Conservation (phyloP, 176 grass and related monocot genomes). For the Paspalum notatum region DNA sequence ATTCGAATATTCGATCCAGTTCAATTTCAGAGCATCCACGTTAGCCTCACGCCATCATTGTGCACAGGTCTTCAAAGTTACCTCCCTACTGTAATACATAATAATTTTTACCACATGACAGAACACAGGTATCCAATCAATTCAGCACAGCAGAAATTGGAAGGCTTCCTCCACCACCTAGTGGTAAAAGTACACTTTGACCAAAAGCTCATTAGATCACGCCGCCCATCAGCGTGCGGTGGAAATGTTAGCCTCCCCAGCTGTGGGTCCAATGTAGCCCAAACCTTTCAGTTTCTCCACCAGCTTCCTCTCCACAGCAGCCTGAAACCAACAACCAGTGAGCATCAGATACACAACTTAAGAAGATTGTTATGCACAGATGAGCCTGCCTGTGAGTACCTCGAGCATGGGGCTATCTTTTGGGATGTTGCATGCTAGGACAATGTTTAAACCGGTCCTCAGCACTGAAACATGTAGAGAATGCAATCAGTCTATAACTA, state of each 20-base stretch:
- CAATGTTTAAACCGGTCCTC: conserved; percentile 80
- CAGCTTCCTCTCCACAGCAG: conserved; percentile 79
- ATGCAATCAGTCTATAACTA: neutral
- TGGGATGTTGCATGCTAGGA: conserved; percentile 83
- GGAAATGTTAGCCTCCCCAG: conserved; percentile 26
- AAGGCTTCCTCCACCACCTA: neutral
- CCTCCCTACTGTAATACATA: neutral
- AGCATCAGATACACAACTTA: neutral
- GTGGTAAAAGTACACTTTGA: neutral
- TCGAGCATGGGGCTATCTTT: conserved; percentile 88
- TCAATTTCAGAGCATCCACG: neutral
- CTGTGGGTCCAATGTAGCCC: conserved; percentile 56
- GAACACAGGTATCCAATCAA: neutral
- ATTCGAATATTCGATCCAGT: neutral
- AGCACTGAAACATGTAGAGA: conserved; percentile 59
- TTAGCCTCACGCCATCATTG: neutral
- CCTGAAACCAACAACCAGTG: conserved; percentile 48
- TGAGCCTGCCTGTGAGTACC: conserved; percentile 38
- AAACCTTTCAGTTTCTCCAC: conserved; percentile 73
- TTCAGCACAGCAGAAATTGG: neutral
- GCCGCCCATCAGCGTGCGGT: neutral
- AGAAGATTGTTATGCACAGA: neutral
- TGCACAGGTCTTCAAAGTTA: neutral
- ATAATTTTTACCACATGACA: neutral
- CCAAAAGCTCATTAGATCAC: neutral